Evolutionary conservation across 495 filamentous ascomycete species (phyloP), one percentile per base, ranked within the genome.

Genomic region (Hypoxylon rickii): DNA sequence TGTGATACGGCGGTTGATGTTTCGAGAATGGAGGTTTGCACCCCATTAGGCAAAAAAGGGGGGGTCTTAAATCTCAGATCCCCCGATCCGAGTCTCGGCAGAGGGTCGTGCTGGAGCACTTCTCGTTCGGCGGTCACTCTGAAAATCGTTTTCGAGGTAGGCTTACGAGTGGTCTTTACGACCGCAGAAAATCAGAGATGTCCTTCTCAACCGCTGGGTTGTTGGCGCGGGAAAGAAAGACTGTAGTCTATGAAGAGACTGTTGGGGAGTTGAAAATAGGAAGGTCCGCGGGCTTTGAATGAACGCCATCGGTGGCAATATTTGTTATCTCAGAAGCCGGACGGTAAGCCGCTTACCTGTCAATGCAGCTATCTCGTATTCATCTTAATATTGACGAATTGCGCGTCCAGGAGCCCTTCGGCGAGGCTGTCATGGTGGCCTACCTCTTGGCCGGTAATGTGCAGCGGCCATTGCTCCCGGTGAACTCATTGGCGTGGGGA

Each of bases 1-100:
- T 60, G 42, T 44, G 15, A 13, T 34, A 45, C 47, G 15, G 13
- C 26, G 22, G 17, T 24, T 37, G 24, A 36, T 31, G 36, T 42
- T 29, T 42, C 8, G 36, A 42, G 29, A 26, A 31, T 39, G 48
- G 48, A 48, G 32, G 48, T n/a, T 40, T 19, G 12, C 29, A 7
- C 42, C 21, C 42, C 48, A 44, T 40, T 47, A 53, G 48, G 55
- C 29, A 29, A 51, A 40, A 45, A 40, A 46, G 36, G 36, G 32
- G 49, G 49, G 40, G 38, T 15, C 24, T 5, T 29, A 4, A 10
- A 29, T 29, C 10, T 29, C 5, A 29, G 10, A 29, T 10, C 24
- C 24, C 24, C 24, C 10, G 10, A 5, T 29, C 24, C 5, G 24
- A 29, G 24, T 5, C 4, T 29, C n/a, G n/a, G n/a, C n/a, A n/a